Conservation (phyloP, 2,329 filamentous ascomycete species). For the Cylindrodendrum hubeiense region DNA sequence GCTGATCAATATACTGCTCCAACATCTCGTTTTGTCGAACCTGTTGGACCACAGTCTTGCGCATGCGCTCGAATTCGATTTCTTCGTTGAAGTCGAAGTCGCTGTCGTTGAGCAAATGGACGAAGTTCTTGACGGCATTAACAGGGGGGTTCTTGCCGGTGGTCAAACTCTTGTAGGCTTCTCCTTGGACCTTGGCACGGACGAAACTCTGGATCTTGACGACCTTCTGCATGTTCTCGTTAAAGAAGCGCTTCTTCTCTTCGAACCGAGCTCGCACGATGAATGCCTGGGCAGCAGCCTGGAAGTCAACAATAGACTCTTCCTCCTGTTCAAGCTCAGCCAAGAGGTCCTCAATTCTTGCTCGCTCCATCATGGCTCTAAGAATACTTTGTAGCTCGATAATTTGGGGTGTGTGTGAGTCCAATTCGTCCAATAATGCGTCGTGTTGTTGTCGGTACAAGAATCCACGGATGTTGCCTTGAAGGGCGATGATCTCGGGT, state of each 20-base stretch:
- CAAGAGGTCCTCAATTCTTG: constrained; percentile 79
- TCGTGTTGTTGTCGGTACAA: constrained; percentile 71
- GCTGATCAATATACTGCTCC: constrained; percentile 97
- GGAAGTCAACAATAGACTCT: constrained; percentile 78
- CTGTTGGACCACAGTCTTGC: constrained; percentile 97
- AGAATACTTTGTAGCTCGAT: constrained; percentile 79
- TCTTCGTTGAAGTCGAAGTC: constrained; percentile 99
- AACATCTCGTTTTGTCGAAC: constrained; percentile 97
- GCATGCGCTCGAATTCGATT: constrained; percentile 93
- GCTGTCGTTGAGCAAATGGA: constrained; percentile 96
- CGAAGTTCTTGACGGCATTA: constrained; percentile 96
- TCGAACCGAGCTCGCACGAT: constrained; percentile 81
- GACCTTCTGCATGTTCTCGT: constrained; percentile 98
- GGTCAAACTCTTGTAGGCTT: constrained; percentile 97
- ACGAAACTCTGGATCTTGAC: constrained; percentile 99
- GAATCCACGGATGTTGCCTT: constrained; percentile 76
- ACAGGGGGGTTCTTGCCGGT: constrained; percentile 97
- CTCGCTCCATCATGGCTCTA: constrained; percentile 83
- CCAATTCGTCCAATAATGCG: constrained; percentile 76
- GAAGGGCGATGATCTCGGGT: constrained; percentile 70
- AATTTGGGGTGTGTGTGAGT: constrained; percentile 75
- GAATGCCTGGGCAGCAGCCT: constrained; percentile 79
- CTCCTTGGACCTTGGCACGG: constrained; percentile 92
- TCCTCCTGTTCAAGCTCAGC: constrained; percentile 86
- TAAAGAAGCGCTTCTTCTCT: constrained; percentile 90